Base-by-base conservation (phyloP, 2,329 filamentous ascomycete genomes). In the Torrubiellomyces zombiae region DNA sequence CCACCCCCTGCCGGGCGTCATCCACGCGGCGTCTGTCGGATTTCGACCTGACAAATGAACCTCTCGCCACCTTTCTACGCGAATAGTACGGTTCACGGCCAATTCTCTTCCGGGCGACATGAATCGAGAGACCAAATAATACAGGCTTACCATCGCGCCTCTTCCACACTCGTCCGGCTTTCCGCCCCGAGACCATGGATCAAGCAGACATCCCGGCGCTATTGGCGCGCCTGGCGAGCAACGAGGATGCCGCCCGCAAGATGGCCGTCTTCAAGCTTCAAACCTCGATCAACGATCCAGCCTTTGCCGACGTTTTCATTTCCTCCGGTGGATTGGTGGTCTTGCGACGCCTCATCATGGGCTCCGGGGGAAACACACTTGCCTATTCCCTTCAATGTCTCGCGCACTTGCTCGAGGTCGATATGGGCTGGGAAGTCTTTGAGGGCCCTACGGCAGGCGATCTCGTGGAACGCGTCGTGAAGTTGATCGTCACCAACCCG, bases 191-290 rank as follows among this genome's bases (percentile, higher is more conserved):
- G 15, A 7, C 34, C 33, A 70, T 75, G 70, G 70, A 75, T 43
- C 69, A 74, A 53, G 67, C 66, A 39, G 70, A 75, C 38, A 70
- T 75, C 38, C 70, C 70, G 24, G 63, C 65, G 47, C 61, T 75
- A 38, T 57, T 75, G 38, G 58, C 66, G 54, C 68, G 69, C 36
- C 57, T 75, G 32, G 58, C 65, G 20, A 74, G 69, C 53, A 67
- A 75, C 39, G 70, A 93, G 54, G 89, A 98, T 61, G 85, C 81
- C 28, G 75, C 81, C 38, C 81, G 85, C 44, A 98, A 98, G 54
- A 94, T 95, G 81, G 89, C 89, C 32, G 89, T 91, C 32, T 98
- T 98, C 67, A 94, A 94, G 58, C 71, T 98, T 36, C 89, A 98
- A 54, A 76, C 70, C 35, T 83, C 81, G 33, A 93, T 98, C 52